Conservation (phyloP, 768 basidiomycete species). For the Omphalotus guepiniiformis region DNA sequence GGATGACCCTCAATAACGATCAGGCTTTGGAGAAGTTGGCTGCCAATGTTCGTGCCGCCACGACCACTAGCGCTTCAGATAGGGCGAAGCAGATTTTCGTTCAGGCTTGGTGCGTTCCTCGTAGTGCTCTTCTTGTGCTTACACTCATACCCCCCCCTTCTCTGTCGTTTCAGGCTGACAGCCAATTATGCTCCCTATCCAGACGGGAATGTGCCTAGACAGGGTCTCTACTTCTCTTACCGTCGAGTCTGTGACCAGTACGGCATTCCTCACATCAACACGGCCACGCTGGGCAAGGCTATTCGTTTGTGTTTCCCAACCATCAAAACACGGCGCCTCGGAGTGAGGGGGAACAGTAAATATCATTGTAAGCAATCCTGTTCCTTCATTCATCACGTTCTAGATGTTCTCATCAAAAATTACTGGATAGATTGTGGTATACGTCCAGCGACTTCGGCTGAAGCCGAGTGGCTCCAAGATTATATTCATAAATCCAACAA, state of each 20-base stretch:
- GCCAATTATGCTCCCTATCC: slow-evolving; percentile 90
- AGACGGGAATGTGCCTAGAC: slow-evolving; percentile 90
- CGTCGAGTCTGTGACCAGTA: slow-evolving; percentile 88
- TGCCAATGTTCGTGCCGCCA: slow-evolving; percentile 81
- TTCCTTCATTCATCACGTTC: slow-evolving; percentile 25
- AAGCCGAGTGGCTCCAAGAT: slow-evolving; percentile 89
- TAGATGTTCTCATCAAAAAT: slow-evolving; percentile 20
- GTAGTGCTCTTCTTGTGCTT: slow-evolving; percentile 10
- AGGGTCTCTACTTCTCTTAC: slow-evolving; percentile 93
- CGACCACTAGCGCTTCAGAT: slow-evolving; percentile 88
- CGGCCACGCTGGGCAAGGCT: slow-evolving; percentile 92
- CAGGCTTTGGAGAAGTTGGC: slow-evolving; percentile 83
- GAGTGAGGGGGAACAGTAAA: slow-evolving; percentile 92
- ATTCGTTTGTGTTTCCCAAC: slow-evolving; percentile 91
- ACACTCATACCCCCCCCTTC: slow-evolving; percentile 10
- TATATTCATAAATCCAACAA: slow-evolving; percentile 91
- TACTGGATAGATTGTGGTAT: slow-evolving; percentile 77
- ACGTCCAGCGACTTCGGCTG: slow-evolving; percentile 84
- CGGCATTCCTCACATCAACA: slow-evolving; percentile 92
- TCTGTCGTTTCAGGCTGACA: slow-evolving; percentile 56
- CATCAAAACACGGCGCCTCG: slow-evolving; percentile 91
- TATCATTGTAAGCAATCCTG: slow-evolving; percentile 76
- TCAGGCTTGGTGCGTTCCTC: slow-evolving; percentile 82
- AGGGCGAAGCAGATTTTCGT: slow-evolving; percentile 91
- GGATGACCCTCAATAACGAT: slow-evolving; percentile 74